phyloP scores from a whole-genome alignment of 1,284 basidiomycete species.

The Puccinia novopanici region DNA sequence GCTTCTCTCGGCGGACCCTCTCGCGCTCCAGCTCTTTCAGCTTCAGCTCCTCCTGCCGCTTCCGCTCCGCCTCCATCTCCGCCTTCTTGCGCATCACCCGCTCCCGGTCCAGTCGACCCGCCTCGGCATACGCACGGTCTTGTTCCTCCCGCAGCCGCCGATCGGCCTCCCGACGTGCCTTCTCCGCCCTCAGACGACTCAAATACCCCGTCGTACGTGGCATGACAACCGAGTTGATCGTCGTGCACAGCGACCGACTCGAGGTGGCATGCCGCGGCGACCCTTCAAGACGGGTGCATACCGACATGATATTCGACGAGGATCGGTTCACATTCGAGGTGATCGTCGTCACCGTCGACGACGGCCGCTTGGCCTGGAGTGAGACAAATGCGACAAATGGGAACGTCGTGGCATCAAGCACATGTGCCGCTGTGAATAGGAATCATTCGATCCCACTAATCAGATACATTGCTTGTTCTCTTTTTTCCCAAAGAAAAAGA shows the following conservation, averaged over 20 bases:
- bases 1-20: not conserved
- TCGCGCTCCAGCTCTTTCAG: not conserved
- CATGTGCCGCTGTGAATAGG: constrained; percentile 19
- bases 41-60: not conserved
- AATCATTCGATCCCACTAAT: not conserved
- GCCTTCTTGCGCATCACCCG: constrained; percentile 41
- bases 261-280: constrained; percentile 23
- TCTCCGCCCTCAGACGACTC: constrained; percentile 25
- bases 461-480: not conserved
- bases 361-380: constrained; percentile 37
- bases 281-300: constrained; percentile 31
- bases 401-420: constrained; percentile 35
- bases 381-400: constrained; percentile 38
- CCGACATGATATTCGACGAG: constrained; percentile 29
- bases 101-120: constrained; percentile 37
- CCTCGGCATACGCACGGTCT: constrained; percentile 46
- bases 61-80: constrained; percentile 28
- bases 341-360: not conserved
- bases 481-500: not conserved
- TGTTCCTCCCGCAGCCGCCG: constrained; percentile 41
- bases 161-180: constrained; percentile 23
- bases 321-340: not conserved
- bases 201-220: constrained; percentile 28
- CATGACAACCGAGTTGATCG: constrained; percentile 21
- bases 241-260: constrained; percentile 9